Conservation (phyloP, 2,329 filamentous ascomycete species). For the Stachybotrys chartarum region DNA sequence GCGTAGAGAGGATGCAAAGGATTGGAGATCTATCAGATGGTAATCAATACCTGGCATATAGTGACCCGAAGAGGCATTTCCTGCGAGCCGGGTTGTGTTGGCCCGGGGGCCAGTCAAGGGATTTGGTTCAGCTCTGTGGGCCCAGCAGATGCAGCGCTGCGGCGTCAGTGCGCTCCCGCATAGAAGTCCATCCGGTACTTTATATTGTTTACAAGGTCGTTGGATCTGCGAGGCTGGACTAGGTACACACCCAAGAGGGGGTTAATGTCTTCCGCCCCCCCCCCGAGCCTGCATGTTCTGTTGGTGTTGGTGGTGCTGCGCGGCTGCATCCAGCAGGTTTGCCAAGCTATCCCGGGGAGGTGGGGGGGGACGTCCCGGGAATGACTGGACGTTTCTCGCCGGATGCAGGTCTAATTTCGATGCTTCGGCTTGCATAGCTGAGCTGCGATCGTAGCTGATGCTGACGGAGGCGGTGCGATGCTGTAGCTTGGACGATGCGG, state of each 20-base stretch:
- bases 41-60: neutral
- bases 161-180: neutral
- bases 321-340: too few relatives aligned
- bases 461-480: neutral
- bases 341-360: too few relatives aligned
- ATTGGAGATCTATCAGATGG: neutral
- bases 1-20: neutral
- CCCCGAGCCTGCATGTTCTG: too few relatives aligned
- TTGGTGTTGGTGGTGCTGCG: too few relatives aligned
- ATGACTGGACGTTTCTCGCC: too few relatives aligned
- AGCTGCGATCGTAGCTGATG: neutral
- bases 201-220: neutral
- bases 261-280: too few relatives aligned
- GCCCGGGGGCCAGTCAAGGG: neutral
- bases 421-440: neutral
- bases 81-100: neutral
- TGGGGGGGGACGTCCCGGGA: too few relatives aligned
- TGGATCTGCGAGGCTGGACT: neutral
- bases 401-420: neutral
- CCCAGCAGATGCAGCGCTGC: neutral
- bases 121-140: neutral
- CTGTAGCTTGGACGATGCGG: neutral
- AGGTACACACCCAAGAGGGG: neutral
- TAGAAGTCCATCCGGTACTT: neutral
- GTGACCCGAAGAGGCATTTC: neutral